Evolutionary conservation across 768 basidiomycete species (phyloP), one percentile per base, ranked within the genome.

Genomic region (Suillus discolor): DNA sequence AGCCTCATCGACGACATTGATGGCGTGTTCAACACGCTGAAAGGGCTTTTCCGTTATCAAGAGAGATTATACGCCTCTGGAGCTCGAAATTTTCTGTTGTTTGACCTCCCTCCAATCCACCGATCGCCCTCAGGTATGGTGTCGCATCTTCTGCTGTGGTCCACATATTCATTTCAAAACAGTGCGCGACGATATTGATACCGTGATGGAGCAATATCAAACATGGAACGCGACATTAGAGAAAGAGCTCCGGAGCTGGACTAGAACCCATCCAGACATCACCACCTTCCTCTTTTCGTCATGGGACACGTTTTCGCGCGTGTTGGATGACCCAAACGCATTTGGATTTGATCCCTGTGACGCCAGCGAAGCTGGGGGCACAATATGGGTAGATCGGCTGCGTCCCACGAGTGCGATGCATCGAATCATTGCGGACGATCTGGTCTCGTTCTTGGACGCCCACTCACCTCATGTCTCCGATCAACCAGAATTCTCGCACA

Each of bases 101-200:
- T 89, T 34, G 85, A 88, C 67, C 79, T 88, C 2, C 87, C 88
- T 3, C 84, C 88, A 0, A 81, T 88, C 18, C 69, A 83, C 36
- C 75, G 81, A 36, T 76, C 79, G n/a, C 87, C 87, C 57, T 59
- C 57, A 59, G 57, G 57, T 59, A 59, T 59, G 9, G 9, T 31
- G 31, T 20, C 18, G 3, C 1, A 82, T 79, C 66, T 67, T 45
- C 53, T n/a, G 6, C 23, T 8, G n/a, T 41, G 39, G 38, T 62
- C 25, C 16, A 20, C 20, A 62, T 39, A 38, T 13, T 62, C 51
- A 62, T 31, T 38, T 9, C n/a, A 55, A 28, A 25, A 23, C 28
- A 41, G 38, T 44, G 8, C 54, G 54, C 38, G 31, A 42, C n/a
- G 25, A 39, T 34, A 7, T 15, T 9, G 36, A 15, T 28, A 28